A percentile compares a stretch with the other conserved stretches of the same genome.
Evolutionary conservation across 305 asterid species (phyloP).

Genomic region (Vinca major): DNA sequence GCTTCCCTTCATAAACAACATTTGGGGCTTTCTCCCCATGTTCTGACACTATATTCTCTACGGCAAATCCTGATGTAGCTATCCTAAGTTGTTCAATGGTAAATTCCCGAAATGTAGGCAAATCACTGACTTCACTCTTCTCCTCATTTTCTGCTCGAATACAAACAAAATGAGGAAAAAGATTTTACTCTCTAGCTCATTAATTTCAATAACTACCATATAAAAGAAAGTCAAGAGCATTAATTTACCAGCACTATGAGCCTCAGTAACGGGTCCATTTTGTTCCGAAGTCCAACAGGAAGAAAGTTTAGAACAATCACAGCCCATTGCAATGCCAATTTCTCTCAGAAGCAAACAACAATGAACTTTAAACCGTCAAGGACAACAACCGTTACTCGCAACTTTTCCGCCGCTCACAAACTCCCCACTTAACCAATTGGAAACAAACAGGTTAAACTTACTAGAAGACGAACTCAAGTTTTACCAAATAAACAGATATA

Average conservation of each 20-base stretch:
- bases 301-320: constrained; percentile 48
- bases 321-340: constrained; percentile 53
- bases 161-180: constrained; percentile 13
- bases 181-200: not conserved
- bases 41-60: constrained; percentile 78
- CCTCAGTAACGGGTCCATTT: constrained; percentile 43
- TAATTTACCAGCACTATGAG: constrained; percentile 41
- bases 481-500: not conserved
- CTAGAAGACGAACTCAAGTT: constrained; percentile 8
- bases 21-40: constrained; percentile 95
- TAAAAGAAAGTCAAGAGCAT: not conserved
- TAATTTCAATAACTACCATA: not conserved
- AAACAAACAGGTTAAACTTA: constrained; percentile 18
- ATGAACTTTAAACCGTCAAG: constrained; percentile 22
- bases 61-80: constrained; percentile 83
- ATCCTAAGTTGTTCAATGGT: constrained; percentile 71
- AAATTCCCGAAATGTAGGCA: constrained; percentile 73
- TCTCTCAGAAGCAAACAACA: constrained; percentile 19
- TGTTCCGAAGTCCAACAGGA: constrained; percentile 47
- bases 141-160: constrained; percentile 60
- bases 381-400: constrained; percentile 6
- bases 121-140: constrained; percentile 56
- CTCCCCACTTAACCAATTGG: constrained; percentile 19
- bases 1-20: constrained; percentile 79
- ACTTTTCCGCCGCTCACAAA: constrained; percentile 21